Conservation (phyloP, 2,329 filamentous ascomycete species). For the Aspergillus sp. region DNA sequence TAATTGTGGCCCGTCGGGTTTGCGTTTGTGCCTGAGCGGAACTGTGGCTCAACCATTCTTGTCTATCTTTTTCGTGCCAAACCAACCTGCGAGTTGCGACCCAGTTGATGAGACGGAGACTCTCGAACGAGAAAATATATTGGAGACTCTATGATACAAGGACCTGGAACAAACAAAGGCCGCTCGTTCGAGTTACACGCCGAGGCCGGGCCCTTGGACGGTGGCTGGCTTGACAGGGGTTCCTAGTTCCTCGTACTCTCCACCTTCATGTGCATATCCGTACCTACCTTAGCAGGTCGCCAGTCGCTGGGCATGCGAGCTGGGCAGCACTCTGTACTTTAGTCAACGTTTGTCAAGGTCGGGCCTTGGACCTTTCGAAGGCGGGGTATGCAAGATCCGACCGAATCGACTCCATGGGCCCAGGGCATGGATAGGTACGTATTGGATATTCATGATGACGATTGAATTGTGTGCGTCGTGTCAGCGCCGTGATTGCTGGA, state of each 20-base stretch:
- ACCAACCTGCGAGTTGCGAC: neutral
- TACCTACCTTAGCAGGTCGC: too few species aligned
- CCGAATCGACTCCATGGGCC: neutral
- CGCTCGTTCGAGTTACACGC: neutral
- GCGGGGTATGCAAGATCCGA: neutral
- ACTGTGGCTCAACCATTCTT: neutral
- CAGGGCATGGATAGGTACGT: neutral
- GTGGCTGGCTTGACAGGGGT: conserved; percentile 3
- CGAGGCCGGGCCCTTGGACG: neutral
- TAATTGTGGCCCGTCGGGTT: too few species aligned
- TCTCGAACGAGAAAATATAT: neutral
- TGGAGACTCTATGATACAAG: neutral
- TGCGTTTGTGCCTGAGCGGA: neutral
- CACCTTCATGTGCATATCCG: neutral
- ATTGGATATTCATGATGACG: neutral
- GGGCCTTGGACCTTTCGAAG: neutral
- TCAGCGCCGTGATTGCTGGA: neutral
- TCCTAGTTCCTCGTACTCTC: neutral
- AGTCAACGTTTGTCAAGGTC: neutral
- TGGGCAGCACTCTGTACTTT: neutral
- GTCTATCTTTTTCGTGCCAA: neutral
- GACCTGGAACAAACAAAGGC: neutral
- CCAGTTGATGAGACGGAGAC: neutral
- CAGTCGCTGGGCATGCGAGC: neutral
- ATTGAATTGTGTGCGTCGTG: neutral